These are phyloP conservation scores for Kazachstania sp. DNA, from an alignment of 1,139 yeast genomes.

Conservation along the genomic window DNA sequence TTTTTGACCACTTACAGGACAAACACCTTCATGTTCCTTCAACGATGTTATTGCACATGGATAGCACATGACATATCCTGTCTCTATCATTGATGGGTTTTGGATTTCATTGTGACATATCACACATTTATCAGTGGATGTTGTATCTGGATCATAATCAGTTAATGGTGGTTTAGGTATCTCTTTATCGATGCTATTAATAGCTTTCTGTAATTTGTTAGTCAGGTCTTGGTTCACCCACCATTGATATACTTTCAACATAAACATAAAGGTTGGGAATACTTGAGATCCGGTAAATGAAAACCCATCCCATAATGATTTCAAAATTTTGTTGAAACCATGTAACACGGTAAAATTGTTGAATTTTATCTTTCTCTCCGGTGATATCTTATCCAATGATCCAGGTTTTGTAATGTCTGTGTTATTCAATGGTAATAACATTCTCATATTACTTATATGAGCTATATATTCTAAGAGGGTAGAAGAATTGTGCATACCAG, in stretches of 20 bases:
- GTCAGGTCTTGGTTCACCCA: constrained; percentile 81
- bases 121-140: constrained; percentile 42
- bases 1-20: constrained; percentile 75
- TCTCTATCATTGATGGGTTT: constrained; percentile 82
- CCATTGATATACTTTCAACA: constrained; percentile 88
- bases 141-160: constrained; percentile 27
- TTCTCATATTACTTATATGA: constrained; percentile 61
- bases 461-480: constrained; percentile 54
- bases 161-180: constrained; percentile 40
- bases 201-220: constrained; percentile 46
- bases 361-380: constrained; percentile 31
- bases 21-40: constrained; percentile 53
- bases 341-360: constrained; percentile 36
- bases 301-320: constrained; percentile 16
- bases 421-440: constrained; percentile 48
- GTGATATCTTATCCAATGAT: not conserved
- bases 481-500: constrained; percentile 61
- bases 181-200: constrained; percentile 41
- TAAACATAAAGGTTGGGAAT: constrained; percentile 78
- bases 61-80: constrained; percentile 87
- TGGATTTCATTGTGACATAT: constrained; percentile 57
- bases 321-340: constrained; percentile 23
- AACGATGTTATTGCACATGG: constrained; percentile 71
- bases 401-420: constrained; percentile 21
- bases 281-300: constrained; percentile 39